Percentiles rank a stretch among this genome's conserved stretches.
Conservation (phyloP, 768 basidiomycete genomes). For the Tricholoma sp. region DNA sequence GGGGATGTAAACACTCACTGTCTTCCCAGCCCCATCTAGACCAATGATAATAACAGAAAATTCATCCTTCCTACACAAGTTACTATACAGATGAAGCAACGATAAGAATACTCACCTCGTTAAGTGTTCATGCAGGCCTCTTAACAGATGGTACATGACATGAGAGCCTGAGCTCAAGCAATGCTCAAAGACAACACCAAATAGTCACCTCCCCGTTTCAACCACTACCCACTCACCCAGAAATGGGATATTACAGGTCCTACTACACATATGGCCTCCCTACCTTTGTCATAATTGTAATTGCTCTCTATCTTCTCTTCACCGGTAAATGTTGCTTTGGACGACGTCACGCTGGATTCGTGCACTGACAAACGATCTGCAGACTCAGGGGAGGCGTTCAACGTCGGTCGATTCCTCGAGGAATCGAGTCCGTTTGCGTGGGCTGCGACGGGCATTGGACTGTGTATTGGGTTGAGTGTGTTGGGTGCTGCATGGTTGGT, state of each 20-base stretch:
- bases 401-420: slow-evolving; percentile 89
- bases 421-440: slow-evolving; percentile 92
- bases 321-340: slow-evolving; percentile 54
- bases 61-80: slow-evolving; percentile 64
- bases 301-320: slow-evolving; percentile 85
- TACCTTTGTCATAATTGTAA: slow-evolving; percentile 52
- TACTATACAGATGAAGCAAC: not conserved
- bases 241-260: slow-evolving; percentile 42
- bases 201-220: slow-evolving; percentile 19
- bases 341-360: not conserved
- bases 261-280: slow-evolving; percentile 72
- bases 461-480: slow-evolving; percentile 92
- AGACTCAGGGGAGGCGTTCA: slow-evolving; percentile 91
- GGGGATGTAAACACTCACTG: slow-evolving; percentile 39
- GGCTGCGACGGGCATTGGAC: slow-evolving; percentile 85
- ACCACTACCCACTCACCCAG: not conserved
- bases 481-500: slow-evolving; percentile 93
- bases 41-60: slow-evolving; percentile 96
- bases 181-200: slow-evolving; percentile 13
- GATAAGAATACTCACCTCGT: slow-evolving; percentile 51
- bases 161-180: slow-evolving; percentile 14
- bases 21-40: slow-evolving; percentile 89
- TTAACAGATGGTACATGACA: slow-evolving; percentile 89
- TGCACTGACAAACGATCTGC: not conserved
- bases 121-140: slow-evolving; percentile 85